Conservation (phyloP, 2,329 filamentous ascomycete genomes). For the Pseudogymnoascus sp. region DNA sequence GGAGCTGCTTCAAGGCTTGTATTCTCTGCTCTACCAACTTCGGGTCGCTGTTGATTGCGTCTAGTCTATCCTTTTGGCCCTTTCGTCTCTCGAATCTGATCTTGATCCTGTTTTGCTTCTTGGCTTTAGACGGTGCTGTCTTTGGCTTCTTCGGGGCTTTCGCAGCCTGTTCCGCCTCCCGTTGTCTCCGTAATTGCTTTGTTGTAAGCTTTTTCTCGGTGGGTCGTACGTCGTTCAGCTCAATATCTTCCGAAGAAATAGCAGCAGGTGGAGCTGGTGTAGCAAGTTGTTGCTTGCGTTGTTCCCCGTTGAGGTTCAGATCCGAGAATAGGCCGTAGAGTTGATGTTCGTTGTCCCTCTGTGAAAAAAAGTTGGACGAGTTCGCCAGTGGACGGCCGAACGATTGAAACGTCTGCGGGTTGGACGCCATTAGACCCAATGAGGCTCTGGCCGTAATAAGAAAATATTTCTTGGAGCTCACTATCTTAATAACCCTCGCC, state of each 20-base stretch:
- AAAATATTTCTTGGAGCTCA: slow-evolving; percentile 7
- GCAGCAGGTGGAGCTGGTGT: background rate
- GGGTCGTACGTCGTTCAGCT: background rate
- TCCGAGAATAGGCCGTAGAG: slow-evolving; percentile 1
- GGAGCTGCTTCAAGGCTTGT: background rate
- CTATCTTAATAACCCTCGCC: slow-evolving; percentile 1
- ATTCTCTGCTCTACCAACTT: background rate
- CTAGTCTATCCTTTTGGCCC: background rate
- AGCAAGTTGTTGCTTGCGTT: background rate
- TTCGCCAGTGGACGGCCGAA: slow-evolving; percentile 7
- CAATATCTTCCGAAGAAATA: background rate
- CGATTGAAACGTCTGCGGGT: slow-evolving; percentile 8
- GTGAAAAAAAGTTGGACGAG: slow-evolving; percentile 1
- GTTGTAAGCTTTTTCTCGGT: slow-evolving; percentile 4
- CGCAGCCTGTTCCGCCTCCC: slow-evolving; percentile 3
- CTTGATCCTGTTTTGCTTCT: slow-evolving; percentile 6
- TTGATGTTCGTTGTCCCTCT: slow-evolving; percentile 1
- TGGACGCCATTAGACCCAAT: slow-evolving; percentile 11
- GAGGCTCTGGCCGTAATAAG: slow-evolving; percentile 2
- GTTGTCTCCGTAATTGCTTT: slow-evolving; percentile 2
- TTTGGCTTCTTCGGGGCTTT: background rate
- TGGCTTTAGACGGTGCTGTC: background rate
- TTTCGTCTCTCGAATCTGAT: slow-evolving; percentile 7
- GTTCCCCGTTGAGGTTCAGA: background rate
- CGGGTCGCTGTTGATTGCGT: slow-evolving; percentile 1